These are phyloP conservation scores for Cryptococcus sp. DNA, from an alignment of 1,284 basidiomycete species.

Conservation along the genomic window DNA sequence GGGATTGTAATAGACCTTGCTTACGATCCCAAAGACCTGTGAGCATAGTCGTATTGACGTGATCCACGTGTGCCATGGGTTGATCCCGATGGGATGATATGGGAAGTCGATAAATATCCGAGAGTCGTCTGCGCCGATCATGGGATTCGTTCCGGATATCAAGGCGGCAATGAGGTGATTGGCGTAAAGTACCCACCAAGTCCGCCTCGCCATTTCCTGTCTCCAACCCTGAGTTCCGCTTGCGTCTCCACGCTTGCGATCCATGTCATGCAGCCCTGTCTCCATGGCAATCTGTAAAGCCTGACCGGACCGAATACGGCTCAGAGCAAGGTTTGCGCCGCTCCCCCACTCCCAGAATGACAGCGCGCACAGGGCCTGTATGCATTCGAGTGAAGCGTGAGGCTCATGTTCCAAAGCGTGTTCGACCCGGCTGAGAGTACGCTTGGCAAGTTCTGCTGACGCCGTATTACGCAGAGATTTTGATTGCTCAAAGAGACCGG, in stretches of 20 bases:
- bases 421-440: constrained; percentile 30
- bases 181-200: constrained; percentile 52
- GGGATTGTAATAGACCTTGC: constrained; percentile 33
- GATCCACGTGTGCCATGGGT: constrained; percentile 50
- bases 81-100: constrained; percentile 39
- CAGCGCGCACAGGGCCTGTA: constrained; percentile 50
- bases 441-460: constrained; percentile 27
- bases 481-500: constrained; percentile 38
- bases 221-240: constrained; percentile 47
- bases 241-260: constrained; percentile 24
- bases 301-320: constrained; percentile 32
- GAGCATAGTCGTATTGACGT: constrained; percentile 42
- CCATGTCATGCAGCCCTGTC: constrained; percentile 48
- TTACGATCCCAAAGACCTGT: constrained; percentile 44
- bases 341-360: constrained; percentile 51
- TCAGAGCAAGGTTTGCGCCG: constrained; percentile 36
- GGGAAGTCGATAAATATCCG: constrained; percentile 49
- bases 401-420: constrained; percentile 10
- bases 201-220: constrained; percentile 48
- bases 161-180: constrained; percentile 37
- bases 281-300: constrained; percentile 48
- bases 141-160: constrained; percentile 36
- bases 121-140: constrained; percentile 45
- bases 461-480: constrained; percentile 41
- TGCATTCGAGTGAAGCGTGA: constrained; percentile 38